These are phyloP conservation scores for Dimargaris xerosporica DNA, from an alignment of 192 early-diverging fungal genomes.

Conservation along the genomic window DNA sequence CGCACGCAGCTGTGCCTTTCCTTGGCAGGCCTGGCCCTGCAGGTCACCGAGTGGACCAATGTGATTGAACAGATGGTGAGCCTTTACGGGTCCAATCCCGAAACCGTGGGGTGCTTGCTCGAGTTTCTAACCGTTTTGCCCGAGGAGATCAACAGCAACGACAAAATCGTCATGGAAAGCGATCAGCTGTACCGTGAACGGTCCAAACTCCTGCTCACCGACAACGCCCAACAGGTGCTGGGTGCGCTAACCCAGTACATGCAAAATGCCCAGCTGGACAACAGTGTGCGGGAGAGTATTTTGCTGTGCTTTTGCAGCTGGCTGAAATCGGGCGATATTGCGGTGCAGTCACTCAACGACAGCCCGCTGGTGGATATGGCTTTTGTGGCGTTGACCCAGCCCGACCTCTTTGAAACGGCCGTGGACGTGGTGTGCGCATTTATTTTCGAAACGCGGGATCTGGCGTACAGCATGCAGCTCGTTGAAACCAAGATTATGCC, in stretches of 20 bases:
- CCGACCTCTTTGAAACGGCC: slow-evolving; percentile 65
- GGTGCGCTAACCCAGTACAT: slow-evolving; percentile 52
- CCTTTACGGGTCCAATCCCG: slow-evolving; percentile 43
- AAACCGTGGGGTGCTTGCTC: slow-evolving; percentile 47
- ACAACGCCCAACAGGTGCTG: slow-evolving; percentile 51
- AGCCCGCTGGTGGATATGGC: slow-evolving; percentile 52
- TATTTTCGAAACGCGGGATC: slow-evolving; percentile 48
- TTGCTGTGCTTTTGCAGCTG: slow-evolving; percentile 68
- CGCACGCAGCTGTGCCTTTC: slow-evolving; percentile 68
- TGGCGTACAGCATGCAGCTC: slow-evolving; percentile 31
- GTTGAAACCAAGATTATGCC: slow-evolving; percentile 42
- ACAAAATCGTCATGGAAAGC: slow-evolving; percentile 40
- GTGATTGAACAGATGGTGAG: slow-evolving; percentile 59
- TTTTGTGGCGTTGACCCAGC: slow-evolving; percentile 55
- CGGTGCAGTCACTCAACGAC: slow-evolving; percentile 36
- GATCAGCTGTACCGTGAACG: slow-evolving; percentile 37
- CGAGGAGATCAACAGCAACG: slow-evolving; percentile 62
- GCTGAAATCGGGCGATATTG: slow-evolving; percentile 68
- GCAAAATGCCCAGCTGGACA: slow-evolving; percentile 37
- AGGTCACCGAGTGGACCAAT: slow-evolving; percentile 65
- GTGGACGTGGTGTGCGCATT: slow-evolving; percentile 75
- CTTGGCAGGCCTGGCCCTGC: slow-evolving; percentile 71
- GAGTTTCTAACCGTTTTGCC: slow-evolving; percentile 77
- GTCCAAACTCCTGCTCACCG: slow-evolving; percentile 40
- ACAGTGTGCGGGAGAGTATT: slow-evolving; percentile 41